Evolutionary conservation across 1,284 basidiomycete species (phyloP), one percentile per base, ranked within the genome.

Genomic region (Leccinum pseudoinsigne): DNA sequence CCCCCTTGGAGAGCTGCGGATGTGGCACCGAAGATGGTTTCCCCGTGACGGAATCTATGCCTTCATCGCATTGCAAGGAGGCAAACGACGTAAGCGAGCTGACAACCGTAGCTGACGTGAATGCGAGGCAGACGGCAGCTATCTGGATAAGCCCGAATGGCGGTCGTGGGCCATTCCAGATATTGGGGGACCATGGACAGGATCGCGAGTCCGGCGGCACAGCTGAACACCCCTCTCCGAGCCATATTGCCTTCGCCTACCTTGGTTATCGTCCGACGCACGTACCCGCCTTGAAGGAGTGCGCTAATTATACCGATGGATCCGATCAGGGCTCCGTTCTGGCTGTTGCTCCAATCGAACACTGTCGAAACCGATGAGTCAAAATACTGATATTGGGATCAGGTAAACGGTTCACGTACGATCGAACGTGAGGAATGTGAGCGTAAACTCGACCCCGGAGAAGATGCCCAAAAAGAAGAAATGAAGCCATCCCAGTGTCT

Each of bases 81-180:
- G 94, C 94, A 64, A 89, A 86, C 21, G 94, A 87, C 54, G 93
- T 97, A 65, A 97, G 80, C 4, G 92, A 86, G 71, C 92, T 96
- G 64, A 97, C 95, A 55, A 96, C 94, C 3, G 93, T 96, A 4
- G 95, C 94, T 64, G 88, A 91, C 1, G 95, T 95, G 78, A 94
- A 95, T 1, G 93, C 93, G 75, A 97, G 81, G 70, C 89, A 91
- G 3, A 91, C 82, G 0, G 93, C 91, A 2, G 92, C 89, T 10
- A 78, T 81, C 70, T 92, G 92, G 5, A 97, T 81, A 1, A 93
- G 78, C 26, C 45, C 79, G 79, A 61, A 87, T 79, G 10, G 88
- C 83, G 40, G 83, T 59, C 12, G 74, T 72, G 1, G 81, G 76
- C 38, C 78, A 77, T 58, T 77, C 79, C 28, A 77, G 64, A 38